A percentile compares a stretch with the other conserved stretches of the same genome.
These are phyloP conservation scores for Biscogniauxia sp. DNA, from an alignment of 2,329 filamentous ascomycete genomes.

Conservation along the genomic window DNA sequence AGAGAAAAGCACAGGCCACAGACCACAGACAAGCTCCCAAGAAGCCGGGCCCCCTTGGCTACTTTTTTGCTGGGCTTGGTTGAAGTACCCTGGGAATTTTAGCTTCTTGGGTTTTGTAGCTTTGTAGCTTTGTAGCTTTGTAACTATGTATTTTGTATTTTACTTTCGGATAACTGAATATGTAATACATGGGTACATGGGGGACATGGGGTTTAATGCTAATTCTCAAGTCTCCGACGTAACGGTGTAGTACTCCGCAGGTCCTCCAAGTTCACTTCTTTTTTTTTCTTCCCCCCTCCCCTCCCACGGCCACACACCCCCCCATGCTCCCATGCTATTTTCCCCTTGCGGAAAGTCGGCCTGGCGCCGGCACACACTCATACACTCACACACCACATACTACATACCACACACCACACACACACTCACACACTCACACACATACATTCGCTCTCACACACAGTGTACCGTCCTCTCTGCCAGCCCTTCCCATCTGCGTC, in stretches of 20 bases:
- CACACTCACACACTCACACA: neutral
- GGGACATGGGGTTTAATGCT: neutral
- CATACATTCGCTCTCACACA: neutral
- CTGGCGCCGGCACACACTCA: constrained; percentile 15
- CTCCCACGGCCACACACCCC: constrained; percentile 2
- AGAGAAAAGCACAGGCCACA: neutral
- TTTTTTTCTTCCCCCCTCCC: neutral
- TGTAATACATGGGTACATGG: neutral
- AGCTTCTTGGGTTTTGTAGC: neutral
- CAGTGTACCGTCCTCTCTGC: neutral
- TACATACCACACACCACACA: too few species aligned
- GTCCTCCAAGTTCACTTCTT: neutral
- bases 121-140: too few species aligned
- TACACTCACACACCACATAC: too few species aligned
- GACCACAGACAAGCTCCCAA: neutral
- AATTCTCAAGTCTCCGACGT: neutral
- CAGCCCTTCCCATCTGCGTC: neutral
- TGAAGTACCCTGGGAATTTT: neutral
- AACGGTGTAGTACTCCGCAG: neutral
- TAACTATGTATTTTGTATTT: too few species aligned
- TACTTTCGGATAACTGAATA: neutral
- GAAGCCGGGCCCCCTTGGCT: neutral
- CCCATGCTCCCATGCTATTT: constrained; percentile 4
- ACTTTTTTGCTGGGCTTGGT: neutral
- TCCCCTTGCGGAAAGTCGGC: constrained; percentile 21